Evolutionary conservation across 257 asterid species (phyloP).

Genomic region (Orobanche coerulescens): DNA sequence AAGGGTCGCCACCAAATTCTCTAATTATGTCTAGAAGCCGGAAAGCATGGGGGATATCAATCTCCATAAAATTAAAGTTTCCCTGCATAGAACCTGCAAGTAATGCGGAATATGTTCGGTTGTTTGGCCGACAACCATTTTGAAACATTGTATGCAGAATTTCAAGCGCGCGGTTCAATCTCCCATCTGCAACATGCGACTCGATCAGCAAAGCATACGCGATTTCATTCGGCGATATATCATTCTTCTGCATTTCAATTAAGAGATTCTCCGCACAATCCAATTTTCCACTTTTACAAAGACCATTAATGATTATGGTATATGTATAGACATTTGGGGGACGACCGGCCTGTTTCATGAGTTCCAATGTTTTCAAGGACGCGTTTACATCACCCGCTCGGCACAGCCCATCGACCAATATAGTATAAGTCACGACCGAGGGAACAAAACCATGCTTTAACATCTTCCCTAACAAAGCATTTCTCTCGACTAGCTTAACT

Average conservation of each 20-base stretch:
- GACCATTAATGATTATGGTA: conserved; percentile 23
- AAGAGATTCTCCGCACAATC: conserved; percentile 28
- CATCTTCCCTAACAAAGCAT: conserved; percentile 38
- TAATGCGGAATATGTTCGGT: conserved; percentile 18
- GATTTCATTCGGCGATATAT: conserved; percentile 24
- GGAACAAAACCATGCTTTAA: conserved; percentile 32
- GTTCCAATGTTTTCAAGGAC: conserved; percentile 22
- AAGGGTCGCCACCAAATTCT: conserved; percentile 21
- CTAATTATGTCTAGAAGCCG: conserved; percentile 14
- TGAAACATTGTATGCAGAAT: conserved; percentile 22
- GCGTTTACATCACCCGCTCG: conserved; percentile 24
- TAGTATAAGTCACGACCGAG: conserved; percentile 40
- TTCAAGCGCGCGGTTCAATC: conserved; percentile 24
- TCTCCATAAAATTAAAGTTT: conserved; percentile 18
- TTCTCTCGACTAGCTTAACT: conserved; percentile 24
- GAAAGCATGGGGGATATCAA: conserved; percentile 25
- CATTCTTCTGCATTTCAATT: conserved; percentile 22
- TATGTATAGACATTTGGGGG: conserved; percentile 34
- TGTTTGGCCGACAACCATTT: conserved; percentile 23
- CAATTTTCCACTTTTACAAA: conserved; percentile 24
- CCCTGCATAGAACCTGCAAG: conserved; percentile 20
- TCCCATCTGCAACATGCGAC: conserved; percentile 18
- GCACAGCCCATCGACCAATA: conserved; percentile 28
- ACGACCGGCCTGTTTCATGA: conserved; percentile 29
- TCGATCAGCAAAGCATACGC: conserved; percentile 23